Percentiles rank a stretch among this genome's conserved stretches.
phyloP scores from a whole-genome alignment of 78 protist genomes.

The Diacronema lutheri region DNA sequence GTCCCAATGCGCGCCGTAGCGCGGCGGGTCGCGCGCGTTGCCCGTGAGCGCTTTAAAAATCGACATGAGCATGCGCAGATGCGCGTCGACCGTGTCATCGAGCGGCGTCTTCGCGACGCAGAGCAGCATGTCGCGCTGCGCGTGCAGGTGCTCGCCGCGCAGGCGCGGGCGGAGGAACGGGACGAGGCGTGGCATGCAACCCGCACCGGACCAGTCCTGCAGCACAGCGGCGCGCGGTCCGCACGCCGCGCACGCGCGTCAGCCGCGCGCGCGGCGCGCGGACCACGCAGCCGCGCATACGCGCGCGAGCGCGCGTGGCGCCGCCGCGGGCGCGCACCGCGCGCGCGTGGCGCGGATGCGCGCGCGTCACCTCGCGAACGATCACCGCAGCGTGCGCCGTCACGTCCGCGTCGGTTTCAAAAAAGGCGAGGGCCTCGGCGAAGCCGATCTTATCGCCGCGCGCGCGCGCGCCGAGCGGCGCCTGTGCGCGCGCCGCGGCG shows the following conservation, averaged over 20 bases:
- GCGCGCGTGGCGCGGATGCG: not conserved
- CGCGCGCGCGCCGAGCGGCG: too few species aligned
- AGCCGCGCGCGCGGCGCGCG: not conserved
- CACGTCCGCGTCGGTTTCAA: too few species aligned
- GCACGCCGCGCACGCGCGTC: not conserved
- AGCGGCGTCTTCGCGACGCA: not conserved
- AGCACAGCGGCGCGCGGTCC: not conserved
- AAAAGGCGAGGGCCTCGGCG: too few species aligned
- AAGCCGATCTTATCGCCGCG: too few species aligned
- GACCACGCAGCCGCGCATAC: not conserved
- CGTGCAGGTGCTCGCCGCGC: not conserved
- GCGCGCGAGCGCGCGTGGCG: not conserved
- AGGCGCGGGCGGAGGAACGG: not conserved
- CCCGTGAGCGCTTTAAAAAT: not conserved
- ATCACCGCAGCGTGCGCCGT: too few species aligned
- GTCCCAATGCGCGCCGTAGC: constrained; percentile 35
- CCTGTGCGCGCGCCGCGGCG: too few species aligned
- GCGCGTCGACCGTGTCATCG: not conserved
- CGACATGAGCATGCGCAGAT: not conserved
- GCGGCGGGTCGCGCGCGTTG: not conserved
- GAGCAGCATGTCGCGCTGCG: not conserved
- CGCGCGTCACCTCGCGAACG: too few species aligned
- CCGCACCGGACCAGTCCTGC: not conserved
- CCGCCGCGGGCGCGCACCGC: not conserved
- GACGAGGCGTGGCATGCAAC: not conserved